Evolutionary conservation across 768 basidiomycete species (phyloP).

Genomic region (Arthromyces matolae): DNA sequence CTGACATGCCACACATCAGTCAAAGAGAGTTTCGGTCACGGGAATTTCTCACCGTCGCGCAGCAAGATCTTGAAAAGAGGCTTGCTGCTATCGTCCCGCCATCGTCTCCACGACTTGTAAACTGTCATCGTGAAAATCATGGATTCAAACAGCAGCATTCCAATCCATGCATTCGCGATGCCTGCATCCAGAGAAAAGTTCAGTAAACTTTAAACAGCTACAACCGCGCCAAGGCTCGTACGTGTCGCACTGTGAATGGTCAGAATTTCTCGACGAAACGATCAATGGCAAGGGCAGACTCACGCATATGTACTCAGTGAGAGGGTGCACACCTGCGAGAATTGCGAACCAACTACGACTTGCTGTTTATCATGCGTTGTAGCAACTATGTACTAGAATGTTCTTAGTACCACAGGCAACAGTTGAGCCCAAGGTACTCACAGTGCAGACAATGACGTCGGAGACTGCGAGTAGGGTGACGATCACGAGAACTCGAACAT

Average conservation of each 20-base stretch:
- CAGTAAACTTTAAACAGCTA: background rate
- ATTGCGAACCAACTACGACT: background rate
- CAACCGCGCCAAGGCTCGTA: background rate
- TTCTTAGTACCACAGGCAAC: background rate
- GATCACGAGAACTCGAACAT: conserved; percentile 22
- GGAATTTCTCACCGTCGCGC: conserved; percentile 42
- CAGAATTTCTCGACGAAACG: background rate
- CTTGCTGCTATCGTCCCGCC: conserved; percentile 16
- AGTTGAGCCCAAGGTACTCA: conserved; percentile 4
- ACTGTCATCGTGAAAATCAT: conserved; percentile 40
- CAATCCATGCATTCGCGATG: conserved; percentile 37
- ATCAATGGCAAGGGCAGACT: background rate
- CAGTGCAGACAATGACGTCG: conserved; percentile 26
- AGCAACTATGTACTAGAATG: background rate
- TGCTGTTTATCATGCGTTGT: background rate
- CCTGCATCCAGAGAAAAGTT: conserved; percentile 21
- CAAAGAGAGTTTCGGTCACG: conserved; percentile 11
- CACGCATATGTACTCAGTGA: conserved; percentile 3
- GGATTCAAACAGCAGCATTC: conserved; percentile 36
- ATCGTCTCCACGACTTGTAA: conserved; percentile 29
- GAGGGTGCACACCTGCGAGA: conserved; percentile 2
- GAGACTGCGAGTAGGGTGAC: conserved; percentile 22
- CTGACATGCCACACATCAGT: conserved; percentile 8
- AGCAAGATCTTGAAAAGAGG: conserved; percentile 31
- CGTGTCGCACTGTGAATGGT: conserved; percentile 21